Base-by-base conservation (phyloP, 2,329 filamentous ascomycete species). In the Penicillium sp. region DNA sequence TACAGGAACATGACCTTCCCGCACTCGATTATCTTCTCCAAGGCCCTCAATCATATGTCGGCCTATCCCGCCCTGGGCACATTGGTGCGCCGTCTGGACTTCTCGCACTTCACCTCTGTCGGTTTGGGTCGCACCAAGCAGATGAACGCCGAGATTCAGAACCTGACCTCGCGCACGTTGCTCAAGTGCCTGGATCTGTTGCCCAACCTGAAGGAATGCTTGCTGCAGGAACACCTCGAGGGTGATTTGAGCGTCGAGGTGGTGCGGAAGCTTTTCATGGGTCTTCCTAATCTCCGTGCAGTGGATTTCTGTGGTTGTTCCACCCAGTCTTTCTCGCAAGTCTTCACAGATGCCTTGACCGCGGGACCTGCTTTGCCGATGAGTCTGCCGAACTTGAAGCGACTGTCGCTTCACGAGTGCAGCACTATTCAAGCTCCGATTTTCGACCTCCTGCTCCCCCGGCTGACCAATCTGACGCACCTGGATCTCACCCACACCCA, bases 31-130 rank as follows among this genome's bases (percentile, higher is more conserved):
- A 91, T 92, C 73, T 95, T 93, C 78, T 88, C 88, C 71, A 94
- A 94, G 76, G 91, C 92, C 67, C 83, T 92, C 51, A 81, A 82
- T 59, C 90, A 91, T 69, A 81, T 94, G 64, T 79, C 81, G 48
- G 79, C 84, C 59, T 87, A 92, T 72, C 85, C 86, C 2, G 81
- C 86, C 8, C 81, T 93, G 55, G 91, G 90, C 48, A 88, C 86
- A 42, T 86, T 93, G 68, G 90, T 94, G 47, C 87, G 89, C 59
- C 88, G 91, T 53, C 80, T 94, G 48, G 91, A 95, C 77, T 93
- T 95, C 70, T 92, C 90, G 63, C 90, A 93, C 79, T 93, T 93
- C 77, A 93, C 91, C 73, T 90, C 90, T 22, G 87, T 89, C 56
- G 89, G 89, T 57, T 82, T 92, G 63, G 92, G 92, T 71, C 85